phyloP scores from a whole-genome alignment of 108 stramenopile genomes.

The Nannochloropsis oceanica region DNA sequence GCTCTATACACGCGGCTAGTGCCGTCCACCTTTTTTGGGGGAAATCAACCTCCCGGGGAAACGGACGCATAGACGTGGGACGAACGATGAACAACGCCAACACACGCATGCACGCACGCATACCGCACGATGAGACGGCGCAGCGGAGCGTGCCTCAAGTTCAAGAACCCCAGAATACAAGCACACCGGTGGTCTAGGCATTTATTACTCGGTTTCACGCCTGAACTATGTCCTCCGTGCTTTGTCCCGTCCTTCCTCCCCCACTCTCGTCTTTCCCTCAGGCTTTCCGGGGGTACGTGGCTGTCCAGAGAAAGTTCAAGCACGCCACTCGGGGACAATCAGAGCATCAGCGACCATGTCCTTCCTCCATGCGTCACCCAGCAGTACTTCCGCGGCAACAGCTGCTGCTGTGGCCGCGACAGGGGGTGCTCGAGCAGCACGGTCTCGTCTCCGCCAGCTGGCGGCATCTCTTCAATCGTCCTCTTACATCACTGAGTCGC shows the following conservation, averaged over 20 bases:
- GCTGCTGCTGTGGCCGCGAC: no score
- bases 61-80: no score
- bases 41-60: no score
- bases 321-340: not conserved
- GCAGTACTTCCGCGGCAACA: no score
- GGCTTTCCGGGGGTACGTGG: not conserved
- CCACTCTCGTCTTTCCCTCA: not conserved
- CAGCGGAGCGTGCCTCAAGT: no score
- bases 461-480: not conserved
- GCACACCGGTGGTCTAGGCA: not conserved
- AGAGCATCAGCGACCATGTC: not conserved
- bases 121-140: no score
- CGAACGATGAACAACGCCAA: no score
- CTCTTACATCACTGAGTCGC: not conserved
- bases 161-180: no score
- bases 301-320: not conserved
- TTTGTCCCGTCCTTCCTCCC: not conserved
- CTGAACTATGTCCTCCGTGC: not conserved
- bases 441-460: not conserved
- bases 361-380: no score
- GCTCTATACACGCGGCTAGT: not conserved
- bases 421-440: not conserved
- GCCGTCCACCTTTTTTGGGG: no score
- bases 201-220: not conserved
- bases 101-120: no score